A percentile compares a stretch with the other conserved stretches of the same genome.
Conservation (phyloP, 192 early-diverging fungal species). For the Dimargaris xerosporica region DNA sequence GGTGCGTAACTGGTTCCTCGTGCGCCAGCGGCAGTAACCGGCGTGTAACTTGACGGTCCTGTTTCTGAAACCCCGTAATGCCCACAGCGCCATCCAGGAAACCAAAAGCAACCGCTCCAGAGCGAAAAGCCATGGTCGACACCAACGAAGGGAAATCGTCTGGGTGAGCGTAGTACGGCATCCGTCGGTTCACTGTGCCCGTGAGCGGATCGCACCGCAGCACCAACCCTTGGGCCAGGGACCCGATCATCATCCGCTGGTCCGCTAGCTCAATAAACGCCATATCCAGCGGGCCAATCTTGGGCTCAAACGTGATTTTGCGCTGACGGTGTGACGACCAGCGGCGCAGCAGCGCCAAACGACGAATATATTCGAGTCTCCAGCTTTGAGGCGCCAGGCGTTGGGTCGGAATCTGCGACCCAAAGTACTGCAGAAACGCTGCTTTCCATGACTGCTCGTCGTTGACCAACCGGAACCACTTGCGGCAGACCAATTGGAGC, state of each 20-base stretch:
- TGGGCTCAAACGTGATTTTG: neutral
- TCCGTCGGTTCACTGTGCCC: neutral
- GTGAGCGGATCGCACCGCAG: neutral
- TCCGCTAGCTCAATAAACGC: neutral
- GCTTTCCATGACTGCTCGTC: conserved; percentile 1
- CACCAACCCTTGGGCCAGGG: neutral
- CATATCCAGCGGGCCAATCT: neutral
- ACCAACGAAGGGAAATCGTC: neutral
- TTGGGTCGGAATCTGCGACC: neutral
- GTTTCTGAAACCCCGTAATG: neutral
- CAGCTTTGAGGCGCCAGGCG: neutral
- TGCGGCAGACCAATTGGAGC: neutral
- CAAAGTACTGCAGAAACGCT: neutral
- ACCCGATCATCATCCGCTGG: neutral
- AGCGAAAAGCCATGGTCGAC: neutral
- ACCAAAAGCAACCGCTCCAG: neutral
- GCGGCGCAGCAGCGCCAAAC: neutral
- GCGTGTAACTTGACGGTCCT: neutral
- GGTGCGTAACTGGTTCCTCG: no score
- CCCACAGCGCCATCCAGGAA: neutral
- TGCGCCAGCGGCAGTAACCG: no score
- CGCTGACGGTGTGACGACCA: neutral
- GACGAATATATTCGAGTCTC: neutral
- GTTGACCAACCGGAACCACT: neutral
- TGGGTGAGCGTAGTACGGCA: neutral